A percentile compares a stretch with the other conserved stretches of the same genome.
Conservation (phyloP, 257 asterid genomes). For the Solanum infundibuliforme region DNA sequence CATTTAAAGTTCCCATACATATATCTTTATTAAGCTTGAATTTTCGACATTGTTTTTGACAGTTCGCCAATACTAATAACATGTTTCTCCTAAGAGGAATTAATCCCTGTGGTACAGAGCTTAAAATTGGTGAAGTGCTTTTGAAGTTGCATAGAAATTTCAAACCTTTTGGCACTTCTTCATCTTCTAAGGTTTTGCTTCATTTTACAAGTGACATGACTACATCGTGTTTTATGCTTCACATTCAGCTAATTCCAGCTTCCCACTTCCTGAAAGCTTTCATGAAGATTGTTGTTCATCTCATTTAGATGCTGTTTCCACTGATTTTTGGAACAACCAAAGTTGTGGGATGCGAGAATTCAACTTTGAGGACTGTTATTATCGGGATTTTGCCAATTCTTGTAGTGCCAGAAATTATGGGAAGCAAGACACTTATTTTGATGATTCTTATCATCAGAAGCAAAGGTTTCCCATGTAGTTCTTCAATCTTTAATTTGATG, state of each 20-base stretch:
- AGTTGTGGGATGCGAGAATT: not conserved
- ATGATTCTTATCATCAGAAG: not conserved
- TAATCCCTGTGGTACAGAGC: not conserved
- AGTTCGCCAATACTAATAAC: not conserved
- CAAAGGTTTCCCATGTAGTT: not conserved
- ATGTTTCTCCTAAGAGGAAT: not conserved
- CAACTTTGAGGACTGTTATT: not conserved
- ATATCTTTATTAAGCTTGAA: not conserved
- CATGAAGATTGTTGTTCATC: not conserved
- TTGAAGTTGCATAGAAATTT: not conserved
- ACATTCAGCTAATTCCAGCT: not conserved
- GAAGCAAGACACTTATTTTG: not conserved
- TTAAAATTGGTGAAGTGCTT: not conserved
- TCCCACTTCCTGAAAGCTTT: not conserved
- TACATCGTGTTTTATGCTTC: not conserved
- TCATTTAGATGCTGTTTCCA: not conserved
- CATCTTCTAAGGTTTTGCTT: not conserved
- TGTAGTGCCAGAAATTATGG: not conserved
- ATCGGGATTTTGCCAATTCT: not conserved
- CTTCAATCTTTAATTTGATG: not conserved
- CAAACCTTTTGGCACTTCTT: not conserved
- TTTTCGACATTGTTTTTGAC: not conserved
- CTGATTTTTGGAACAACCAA: not conserved
- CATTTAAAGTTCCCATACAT: not conserved
- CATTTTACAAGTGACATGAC: not conserved